Percentiles rank a stretch among this genome's conserved stretches.
Conservation (phyloP, 129 eudicot genomes). For the Flaveria robusta region DNA sequence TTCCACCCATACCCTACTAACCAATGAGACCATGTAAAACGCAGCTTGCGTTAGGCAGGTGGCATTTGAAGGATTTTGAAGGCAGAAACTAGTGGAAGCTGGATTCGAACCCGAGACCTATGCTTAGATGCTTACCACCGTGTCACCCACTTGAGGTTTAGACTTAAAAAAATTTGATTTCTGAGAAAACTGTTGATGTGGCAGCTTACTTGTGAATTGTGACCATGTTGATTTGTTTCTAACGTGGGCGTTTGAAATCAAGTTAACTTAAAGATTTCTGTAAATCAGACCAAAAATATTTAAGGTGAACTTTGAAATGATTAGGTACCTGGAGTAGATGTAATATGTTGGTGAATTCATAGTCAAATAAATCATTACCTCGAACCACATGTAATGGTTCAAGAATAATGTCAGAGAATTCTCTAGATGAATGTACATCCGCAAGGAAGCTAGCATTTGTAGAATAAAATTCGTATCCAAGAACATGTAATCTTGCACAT, state of each 20-base stretch:
- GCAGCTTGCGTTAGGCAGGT: not conserved
- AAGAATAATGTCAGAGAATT: constrained; percentile 41
- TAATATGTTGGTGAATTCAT: constrained; percentile 63
- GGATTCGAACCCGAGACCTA: not conserved
- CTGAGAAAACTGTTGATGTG: not conserved
- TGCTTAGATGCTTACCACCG: not conserved
- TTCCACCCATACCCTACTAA: not conserved
- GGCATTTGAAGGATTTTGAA: not conserved
- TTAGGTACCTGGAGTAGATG: constrained; percentile 84
- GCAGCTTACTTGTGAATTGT: not conserved
- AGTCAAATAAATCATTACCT: constrained; percentile 49
- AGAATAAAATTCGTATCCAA: constrained; percentile 65
- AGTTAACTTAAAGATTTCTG: not conserved
- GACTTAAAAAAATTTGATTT: not conserved
- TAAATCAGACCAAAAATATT: not conserved
- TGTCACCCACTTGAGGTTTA: not conserved
- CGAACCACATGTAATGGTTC: constrained; percentile 52
- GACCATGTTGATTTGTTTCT: not conserved
- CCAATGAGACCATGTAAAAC: too few relatives aligned
- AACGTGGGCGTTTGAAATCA: not conserved
- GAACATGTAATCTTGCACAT: constrained; percentile 63
- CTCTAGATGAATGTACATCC: constrained; percentile 20
- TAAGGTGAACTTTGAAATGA: not conserved
- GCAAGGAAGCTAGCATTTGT: constrained; percentile 25
- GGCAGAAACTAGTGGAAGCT: not conserved